phyloP scores from a whole-genome alignment of 768 basidiomycete species.

The Rhodosporidiobolus sp. region DNA sequence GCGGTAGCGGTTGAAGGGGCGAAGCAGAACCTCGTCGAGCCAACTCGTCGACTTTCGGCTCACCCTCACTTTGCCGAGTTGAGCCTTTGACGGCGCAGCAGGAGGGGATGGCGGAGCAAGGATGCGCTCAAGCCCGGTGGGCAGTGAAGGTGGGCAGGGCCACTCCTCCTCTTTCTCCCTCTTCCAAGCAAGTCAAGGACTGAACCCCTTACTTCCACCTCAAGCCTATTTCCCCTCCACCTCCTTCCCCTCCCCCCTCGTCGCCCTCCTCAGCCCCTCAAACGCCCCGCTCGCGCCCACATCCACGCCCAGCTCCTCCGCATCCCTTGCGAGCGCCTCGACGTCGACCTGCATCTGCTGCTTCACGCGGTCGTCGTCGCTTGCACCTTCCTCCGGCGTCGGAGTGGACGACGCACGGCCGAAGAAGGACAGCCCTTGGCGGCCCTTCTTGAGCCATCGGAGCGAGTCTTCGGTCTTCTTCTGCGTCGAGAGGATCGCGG shows the following conservation, averaged over 20 bases:
- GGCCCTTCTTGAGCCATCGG: constrained; percentile 78
- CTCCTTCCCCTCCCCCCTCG: constrained; percentile 20
- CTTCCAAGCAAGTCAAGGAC: too few relatives aligned
- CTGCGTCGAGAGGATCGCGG: constrained; percentile 72
- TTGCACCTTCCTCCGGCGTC: constrained; percentile 69
- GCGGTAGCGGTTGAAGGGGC: too few relatives aligned
- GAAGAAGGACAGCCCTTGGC: constrained; percentile 70
- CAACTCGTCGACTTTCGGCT: too few relatives aligned
- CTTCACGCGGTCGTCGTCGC: constrained; percentile 80
- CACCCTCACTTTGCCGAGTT: too few relatives aligned
- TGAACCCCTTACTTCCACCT: not conserved
- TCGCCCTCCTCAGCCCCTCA: constrained; percentile 46
- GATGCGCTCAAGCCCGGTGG: too few relatives aligned
- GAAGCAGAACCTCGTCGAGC: too few relatives aligned
- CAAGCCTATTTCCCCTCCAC: constrained; percentile 21
- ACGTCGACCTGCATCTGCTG: constrained; percentile 84
- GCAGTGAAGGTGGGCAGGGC: too few relatives aligned
- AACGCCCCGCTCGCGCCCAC: constrained; percentile 49
- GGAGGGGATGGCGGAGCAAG: too few relatives aligned
- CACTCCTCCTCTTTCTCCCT: too few relatives aligned
- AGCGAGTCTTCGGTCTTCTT: constrained; percentile 90
- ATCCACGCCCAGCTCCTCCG: constrained; percentile 65
- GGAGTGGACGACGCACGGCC: constrained; percentile 52
- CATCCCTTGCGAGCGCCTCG: constrained; percentile 76
- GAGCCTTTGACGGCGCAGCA: too few relatives aligned